Evolutionary conservation across 2,329 filamentous ascomycete species (phyloP).

Genomic region (Tricladium varicosporioides): DNA sequence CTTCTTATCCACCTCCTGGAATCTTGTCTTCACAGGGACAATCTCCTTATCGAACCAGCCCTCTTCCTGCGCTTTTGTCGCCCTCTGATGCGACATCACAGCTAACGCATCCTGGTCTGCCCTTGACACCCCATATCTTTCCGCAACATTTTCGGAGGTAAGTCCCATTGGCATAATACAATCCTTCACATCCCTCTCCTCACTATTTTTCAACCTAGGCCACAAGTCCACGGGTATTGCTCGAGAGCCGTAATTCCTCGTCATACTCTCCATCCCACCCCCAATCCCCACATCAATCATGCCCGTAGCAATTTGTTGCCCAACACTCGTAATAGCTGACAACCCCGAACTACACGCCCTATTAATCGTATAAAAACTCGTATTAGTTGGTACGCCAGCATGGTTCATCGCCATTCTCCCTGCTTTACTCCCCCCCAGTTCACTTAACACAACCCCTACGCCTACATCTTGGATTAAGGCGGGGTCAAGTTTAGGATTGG

Average conservation of each 20-base stretch:
- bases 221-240: constrained; percentile 85
- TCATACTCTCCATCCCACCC: constrained; percentile 97
- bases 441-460: constrained; percentile 85
- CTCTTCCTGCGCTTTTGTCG: constrained; percentile 63
- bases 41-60: constrained; percentile 79
- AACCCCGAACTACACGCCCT: constrained; percentile 80
- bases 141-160: constrained; percentile 85
- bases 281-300: constrained; percentile 73
- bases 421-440: constrained; percentile 87
- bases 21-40: constrained; percentile 72
- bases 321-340: constrained; percentile 71
- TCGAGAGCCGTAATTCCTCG: constrained; percentile 77
- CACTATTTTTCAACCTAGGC: constrained; percentile 66
- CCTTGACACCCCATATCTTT: constrained; percentile 69
- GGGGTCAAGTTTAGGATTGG: constrained; percentile 70
- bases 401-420: constrained; percentile 89
- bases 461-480: constrained; percentile 74
- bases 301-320: constrained; percentile 72
- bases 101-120: constrained; percentile 83
- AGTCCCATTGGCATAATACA: constrained; percentile 95
- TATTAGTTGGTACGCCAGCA: constrained; percentile 70
- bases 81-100: constrained; percentile 69
- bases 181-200: constrained; percentile 69
- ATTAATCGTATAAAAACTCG: constrained; percentile 83
- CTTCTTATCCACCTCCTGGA: constrained; percentile 61